These are phyloP conservation scores for Pseudopyricularia javanii DNA, from an alignment of 2,329 filamentous ascomycete genomes.

Conservation along the genomic window DNA sequence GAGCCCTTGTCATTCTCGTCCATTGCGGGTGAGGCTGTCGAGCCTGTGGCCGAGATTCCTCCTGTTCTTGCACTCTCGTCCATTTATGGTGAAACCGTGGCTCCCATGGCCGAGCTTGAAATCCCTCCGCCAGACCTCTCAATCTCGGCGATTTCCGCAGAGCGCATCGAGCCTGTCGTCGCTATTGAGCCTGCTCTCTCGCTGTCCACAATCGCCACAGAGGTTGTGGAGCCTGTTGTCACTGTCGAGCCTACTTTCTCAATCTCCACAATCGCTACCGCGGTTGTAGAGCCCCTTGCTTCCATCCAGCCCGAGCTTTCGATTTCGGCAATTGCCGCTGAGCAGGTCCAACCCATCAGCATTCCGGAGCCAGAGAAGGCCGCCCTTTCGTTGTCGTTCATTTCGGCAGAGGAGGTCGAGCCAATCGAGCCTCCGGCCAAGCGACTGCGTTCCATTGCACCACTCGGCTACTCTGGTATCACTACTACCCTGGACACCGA, in stretches of 20 bases:
- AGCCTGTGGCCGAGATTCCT: slow-evolving; percentile 11
- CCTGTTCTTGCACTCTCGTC: slow-evolving; percentile 19
- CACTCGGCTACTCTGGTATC: slow-evolving; percentile 29
- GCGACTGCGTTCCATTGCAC: background rate
- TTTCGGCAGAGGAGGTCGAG: slow-evolving; percentile 18
- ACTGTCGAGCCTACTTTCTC: slow-evolving; percentile 12
- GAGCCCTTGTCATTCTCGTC: slow-evolving; percentile 21
- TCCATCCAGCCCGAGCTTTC: slow-evolving; percentile 8
- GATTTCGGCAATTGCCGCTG: slow-evolving; percentile 12
- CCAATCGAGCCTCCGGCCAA: slow-evolving; percentile 12
- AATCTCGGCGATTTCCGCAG: slow-evolving; percentile 1
- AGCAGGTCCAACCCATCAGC: slow-evolving; percentile 12
- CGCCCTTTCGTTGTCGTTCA: slow-evolving; percentile 21
- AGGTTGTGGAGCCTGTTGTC: slow-evolving; percentile 10
- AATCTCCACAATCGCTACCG: slow-evolving; percentile 19
- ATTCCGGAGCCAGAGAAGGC: slow-evolving; percentile 11
- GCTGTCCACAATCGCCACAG: slow-evolving; percentile 2
- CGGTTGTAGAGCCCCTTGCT: slow-evolving; percentile 10
- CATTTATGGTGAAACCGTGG: slow-evolving; percentile 30
- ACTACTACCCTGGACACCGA: slow-evolving; percentile 25
- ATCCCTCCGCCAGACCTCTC: slow-evolving; percentile 5
- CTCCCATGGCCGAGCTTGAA: slow-evolving; percentile 26
- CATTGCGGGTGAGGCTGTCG: slow-evolving; percentile 19
- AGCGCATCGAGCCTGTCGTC: slow-evolving; percentile 10
- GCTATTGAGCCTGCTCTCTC: slow-evolving; percentile 7